phyloP scores from a whole-genome alignment of 2,329 filamentous ascomycete species.

The Parastagonospora nodorum region DNA sequence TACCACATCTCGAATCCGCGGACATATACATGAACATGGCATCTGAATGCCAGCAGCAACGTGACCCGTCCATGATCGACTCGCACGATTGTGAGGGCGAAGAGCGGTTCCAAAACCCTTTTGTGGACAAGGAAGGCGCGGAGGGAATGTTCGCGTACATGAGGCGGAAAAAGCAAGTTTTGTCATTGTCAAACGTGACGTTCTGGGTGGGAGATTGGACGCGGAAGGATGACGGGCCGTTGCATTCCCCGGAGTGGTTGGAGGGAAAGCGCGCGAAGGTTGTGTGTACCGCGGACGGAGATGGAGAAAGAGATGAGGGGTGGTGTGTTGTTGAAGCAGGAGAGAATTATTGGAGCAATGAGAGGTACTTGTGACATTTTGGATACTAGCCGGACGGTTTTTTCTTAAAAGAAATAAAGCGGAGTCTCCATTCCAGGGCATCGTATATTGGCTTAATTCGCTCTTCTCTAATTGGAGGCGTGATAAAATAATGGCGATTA shows the following conservation, averaged over 20 bases:
- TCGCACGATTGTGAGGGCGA: slow-evolving; percentile 4
- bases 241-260: slow-evolving; percentile 4
- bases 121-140: slow-evolving; percentile 7
- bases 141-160: slow-evolving; percentile 14
- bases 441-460: no score
- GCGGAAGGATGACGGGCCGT: slow-evolving; percentile 1
- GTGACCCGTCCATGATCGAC: background rate
- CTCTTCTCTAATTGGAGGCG: no score
- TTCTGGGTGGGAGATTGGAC: slow-evolving; percentile 21
- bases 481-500: no score
- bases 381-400: no score
- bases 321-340: slow-evolving; percentile 6
- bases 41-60: slow-evolving; percentile 10
- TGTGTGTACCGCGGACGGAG: slow-evolving; percentile 5
- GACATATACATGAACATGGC: slow-evolving; percentile 15
- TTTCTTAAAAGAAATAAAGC: no score
- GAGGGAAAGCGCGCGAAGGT: slow-evolving; percentile 7
- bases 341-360: slow-evolving; percentile 7
- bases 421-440: no score
- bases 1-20: slow-evolving; percentile 8
- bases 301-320: background rate
- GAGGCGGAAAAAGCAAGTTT: slow-evolving; percentile 7
- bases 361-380: no score
- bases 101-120: slow-evolving; percentile 11
- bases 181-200: slow-evolving; percentile 7